A percentile compares a stretch with the other conserved stretches of the same genome.
Conservation (phyloP, 345 rosid genomes). For the Geranium brycei region DNA sequence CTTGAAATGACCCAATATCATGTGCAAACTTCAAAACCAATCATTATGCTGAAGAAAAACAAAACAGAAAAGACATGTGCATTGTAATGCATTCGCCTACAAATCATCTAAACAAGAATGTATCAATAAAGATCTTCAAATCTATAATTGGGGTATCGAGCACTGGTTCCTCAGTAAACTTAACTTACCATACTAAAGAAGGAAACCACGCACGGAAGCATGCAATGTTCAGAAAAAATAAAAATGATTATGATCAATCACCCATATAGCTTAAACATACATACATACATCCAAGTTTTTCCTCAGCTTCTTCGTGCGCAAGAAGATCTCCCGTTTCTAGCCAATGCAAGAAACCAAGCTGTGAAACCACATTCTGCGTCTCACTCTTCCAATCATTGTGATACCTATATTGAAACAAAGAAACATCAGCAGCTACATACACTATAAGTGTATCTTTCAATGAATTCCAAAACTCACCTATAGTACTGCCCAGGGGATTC, state of each 20-base stretch:
- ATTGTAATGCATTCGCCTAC: background rate
- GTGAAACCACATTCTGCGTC: constrained; percentile 74
- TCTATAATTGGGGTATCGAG: background rate
- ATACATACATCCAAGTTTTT: constrained; percentile 73
- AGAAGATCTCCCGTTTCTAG: constrained; percentile 74
- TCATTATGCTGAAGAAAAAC: background rate
- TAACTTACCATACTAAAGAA: background rate
- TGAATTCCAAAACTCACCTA: constrained; percentile 25
- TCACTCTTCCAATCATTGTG: constrained; percentile 95
- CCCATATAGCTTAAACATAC: constrained; percentile 30
- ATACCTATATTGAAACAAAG: constrained; percentile 37
- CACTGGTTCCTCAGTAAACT: background rate
- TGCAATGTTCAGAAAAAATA: background rate
- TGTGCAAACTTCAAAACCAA: background rate
- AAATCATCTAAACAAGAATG: background rate
- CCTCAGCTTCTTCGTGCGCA: constrained; percentile 56
- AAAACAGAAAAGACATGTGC: background rate
- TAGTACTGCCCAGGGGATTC: constrained; percentile 70
- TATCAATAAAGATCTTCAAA: background rate
- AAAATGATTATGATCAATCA: background rate
- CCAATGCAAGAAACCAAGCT: constrained; percentile 87
- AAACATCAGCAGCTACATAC: constrained; percentile 4
- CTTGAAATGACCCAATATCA: background rate
- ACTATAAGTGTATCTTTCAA: background rate
- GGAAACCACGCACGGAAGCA: background rate